Evolutionary conservation across 169 alveolate species (phyloP).

Genomic region (Eimeria tenella): DNA sequence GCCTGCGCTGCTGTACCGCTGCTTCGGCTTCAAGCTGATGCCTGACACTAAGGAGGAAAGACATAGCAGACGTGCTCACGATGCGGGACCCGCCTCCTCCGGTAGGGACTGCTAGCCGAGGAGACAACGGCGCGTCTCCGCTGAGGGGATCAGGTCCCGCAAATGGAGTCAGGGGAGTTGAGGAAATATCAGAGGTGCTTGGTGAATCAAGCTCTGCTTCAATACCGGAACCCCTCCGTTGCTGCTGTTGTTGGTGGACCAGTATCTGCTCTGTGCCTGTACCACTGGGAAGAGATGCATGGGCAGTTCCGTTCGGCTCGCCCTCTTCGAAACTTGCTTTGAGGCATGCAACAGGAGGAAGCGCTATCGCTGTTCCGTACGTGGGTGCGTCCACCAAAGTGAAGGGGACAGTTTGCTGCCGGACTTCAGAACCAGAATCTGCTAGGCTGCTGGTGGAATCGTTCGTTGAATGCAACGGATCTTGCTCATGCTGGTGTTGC

Average conservation of each 20-base stretch:
- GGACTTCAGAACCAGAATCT: neutral
- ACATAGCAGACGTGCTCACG: conserved; percentile 46
- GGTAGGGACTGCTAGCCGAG: conserved; percentile 52
- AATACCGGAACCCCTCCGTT: neutral
- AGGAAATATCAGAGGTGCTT: conserved; percentile 14
- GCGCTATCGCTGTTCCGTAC: neutral
- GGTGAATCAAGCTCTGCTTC: neutral
- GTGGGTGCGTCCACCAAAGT: neutral
- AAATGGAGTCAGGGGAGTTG: conserved; percentile 74
- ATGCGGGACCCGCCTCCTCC: conserved; percentile 53
- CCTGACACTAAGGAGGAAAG: conserved; percentile 67
- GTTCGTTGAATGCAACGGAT: neutral
- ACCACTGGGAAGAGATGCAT: neutral
- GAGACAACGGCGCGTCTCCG: conserved; percentile 77
- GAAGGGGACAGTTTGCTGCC: neutral
- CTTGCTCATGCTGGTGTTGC: conserved; percentile 57
- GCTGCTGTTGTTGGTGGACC: conserved; percentile 54
- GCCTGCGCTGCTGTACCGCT: conserved; percentile 14
- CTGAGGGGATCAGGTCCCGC: conserved; percentile 74
- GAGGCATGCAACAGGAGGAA: neutral
- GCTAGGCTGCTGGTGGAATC: neutral
- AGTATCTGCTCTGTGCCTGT: neutral
- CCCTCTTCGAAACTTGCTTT: neutral
- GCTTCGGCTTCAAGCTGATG: conserved; percentile 67
- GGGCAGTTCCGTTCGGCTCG: neutral